A percentile compares a stretch with the other conserved stretches of the same genome.
These are phyloP conservation scores for Lignosus rhinocerotis DNA, from an alignment of 1,284 basidiomycete species.

Conservation along the genomic window DNA sequence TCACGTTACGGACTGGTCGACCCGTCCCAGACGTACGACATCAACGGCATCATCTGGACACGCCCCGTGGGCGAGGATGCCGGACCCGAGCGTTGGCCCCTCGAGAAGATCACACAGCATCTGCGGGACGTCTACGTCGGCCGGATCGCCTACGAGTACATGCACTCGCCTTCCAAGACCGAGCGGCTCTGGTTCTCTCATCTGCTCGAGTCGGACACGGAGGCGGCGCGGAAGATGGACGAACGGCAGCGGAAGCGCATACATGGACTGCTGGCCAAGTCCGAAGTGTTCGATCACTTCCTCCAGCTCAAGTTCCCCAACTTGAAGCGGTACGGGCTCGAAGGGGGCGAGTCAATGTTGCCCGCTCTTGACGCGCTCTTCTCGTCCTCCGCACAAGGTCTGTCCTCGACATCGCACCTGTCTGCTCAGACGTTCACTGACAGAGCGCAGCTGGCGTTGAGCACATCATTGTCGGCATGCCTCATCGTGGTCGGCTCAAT, in stretches of 20 bases:
- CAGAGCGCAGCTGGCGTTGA: conserved; percentile 56
- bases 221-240: conserved; percentile 34
- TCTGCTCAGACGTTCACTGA: neutral
- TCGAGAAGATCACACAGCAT: conserved; percentile 70
- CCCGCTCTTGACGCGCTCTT: conserved; percentile 82
- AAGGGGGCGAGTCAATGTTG: conserved; percentile 90
- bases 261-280: conserved; percentile 68
- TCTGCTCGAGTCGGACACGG: conserved; percentile 67
- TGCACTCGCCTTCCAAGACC: conserved; percentile 80
- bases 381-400: conserved; percentile 62
- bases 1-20: conserved; percentile 73
- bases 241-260: conserved; percentile 53
- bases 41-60: conserved; percentile 82
- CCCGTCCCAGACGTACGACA: conserved; percentile 56
- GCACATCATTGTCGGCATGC: conserved; percentile 79
- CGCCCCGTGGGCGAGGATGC: conserved; percentile 46
- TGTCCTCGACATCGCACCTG: conserved; percentile 5
- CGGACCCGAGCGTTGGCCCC: conserved; percentile 60
- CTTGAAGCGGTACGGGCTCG: conserved; percentile 81
- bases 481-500: conserved; percentile 86
- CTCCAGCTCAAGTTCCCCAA: conserved; percentile 83
- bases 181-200: conserved; percentile 87
- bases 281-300: conserved; percentile 83
- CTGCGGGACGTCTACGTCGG: conserved; percentile 77
- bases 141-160: conserved; percentile 87